Conservation (phyloP, 2,329 filamentous ascomycete species). For the Penicillium occitanis region DNA sequence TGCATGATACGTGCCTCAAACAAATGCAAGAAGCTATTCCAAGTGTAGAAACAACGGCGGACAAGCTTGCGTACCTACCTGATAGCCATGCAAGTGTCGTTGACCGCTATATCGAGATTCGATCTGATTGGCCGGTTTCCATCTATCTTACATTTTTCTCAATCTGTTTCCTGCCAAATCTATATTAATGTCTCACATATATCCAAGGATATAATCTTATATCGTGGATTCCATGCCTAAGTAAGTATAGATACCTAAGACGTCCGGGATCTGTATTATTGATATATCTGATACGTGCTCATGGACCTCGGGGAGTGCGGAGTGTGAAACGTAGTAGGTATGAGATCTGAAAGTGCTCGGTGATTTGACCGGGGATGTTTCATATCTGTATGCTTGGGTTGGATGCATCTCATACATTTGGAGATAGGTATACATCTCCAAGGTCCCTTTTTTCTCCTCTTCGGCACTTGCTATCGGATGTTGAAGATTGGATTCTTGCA, state of each 20-base stretch:
- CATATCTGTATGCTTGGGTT: background rate
- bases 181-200: background rate
- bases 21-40: background rate
- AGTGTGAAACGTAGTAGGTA: background rate
- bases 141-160: background rate
- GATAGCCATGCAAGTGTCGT: background rate
- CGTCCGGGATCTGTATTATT: background rate
- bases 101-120: background rate
- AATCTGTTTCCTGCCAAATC: background rate
- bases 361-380: background rate
- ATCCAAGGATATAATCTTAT: background rate
- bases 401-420: background rate
- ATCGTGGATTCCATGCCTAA: background rate
- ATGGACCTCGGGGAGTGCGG: background rate
- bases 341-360: background rate
- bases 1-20: slow-evolving; percentile 4
- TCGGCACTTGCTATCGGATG: background rate
- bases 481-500: background rate
- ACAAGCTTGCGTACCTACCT: slow-evolving; percentile 1
- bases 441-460: background rate
- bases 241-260: background rate
- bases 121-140: background rate
- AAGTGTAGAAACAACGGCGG: background rate
- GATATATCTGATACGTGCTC: background rate
- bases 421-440: background rate